These are phyloP conservation scores for Hypoxylon fragiforme DNA, from an alignment of 495 filamentous ascomycete genomes.

Conservation along the genomic window DNA sequence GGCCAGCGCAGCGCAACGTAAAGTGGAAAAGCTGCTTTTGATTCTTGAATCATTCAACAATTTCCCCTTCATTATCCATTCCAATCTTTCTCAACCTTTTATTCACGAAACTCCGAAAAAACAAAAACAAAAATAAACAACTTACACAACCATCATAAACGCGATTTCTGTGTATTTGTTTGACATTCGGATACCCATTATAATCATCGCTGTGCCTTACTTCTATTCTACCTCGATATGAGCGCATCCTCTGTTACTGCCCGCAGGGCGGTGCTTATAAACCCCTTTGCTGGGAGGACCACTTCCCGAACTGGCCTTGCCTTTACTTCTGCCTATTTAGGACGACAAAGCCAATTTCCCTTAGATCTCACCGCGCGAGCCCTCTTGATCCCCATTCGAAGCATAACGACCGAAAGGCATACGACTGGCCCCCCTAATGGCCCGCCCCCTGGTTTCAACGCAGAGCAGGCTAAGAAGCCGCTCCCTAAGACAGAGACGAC, in stretches of 20 bases:
- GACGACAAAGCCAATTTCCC: slow-evolving; percentile 46
- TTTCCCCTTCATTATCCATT: slow-evolving; percentile 1
- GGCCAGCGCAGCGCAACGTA: background rate
- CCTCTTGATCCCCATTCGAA: slow-evolving; percentile 65
- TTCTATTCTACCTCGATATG: slow-evolving; percentile 44
- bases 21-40: background rate
- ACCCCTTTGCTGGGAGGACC: slow-evolving; percentile 50
- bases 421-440: slow-evolving; percentile 54
- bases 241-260: slow-evolving; percentile 63
- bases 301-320: slow-evolving; percentile 34
- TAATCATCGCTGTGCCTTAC: too few species aligned
- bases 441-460: slow-evolving; percentile 92
- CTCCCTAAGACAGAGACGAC: slow-evolving; percentile 56
- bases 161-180: background rate
- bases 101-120: background rate
- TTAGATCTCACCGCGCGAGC: slow-evolving; percentile 65
- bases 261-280: slow-evolving; percentile 59
- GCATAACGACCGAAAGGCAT: slow-evolving; percentile 71
- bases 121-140: background rate
- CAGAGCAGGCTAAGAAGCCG: slow-evolving; percentile 87
- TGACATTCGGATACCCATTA: too few species aligned
- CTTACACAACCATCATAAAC: slow-evolving; percentile 2
- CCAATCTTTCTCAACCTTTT: slow-evolving; percentile 16
- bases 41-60: background rate
- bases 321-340: slow-evolving; percentile 36